Base-by-base conservation (phyloP, 768 basidiomycete species). In the Saitozyma sp. region DNA sequence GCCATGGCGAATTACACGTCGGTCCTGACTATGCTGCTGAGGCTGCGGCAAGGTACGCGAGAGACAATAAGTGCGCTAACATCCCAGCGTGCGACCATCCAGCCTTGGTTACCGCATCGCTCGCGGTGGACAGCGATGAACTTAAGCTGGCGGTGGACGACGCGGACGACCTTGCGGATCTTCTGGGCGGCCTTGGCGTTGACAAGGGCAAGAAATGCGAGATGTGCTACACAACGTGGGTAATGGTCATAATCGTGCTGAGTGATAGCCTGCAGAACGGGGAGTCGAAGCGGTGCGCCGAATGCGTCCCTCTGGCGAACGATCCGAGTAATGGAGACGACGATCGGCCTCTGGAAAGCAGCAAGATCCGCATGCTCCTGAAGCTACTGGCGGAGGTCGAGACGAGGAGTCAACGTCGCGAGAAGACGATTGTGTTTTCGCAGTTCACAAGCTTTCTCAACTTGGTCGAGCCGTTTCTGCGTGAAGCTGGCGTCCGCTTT, bases 371-470 rank as follows among this genome's bases (percentile, higher is more conserved):
- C 40, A 92, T 89, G 84, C 84, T 91, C 45, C 69, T 96, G 53
- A 84, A 88, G 70, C 78, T 97, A 9, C 81, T 99, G 48, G 69
- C 81, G 10, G 83, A 86, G 16, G 86, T 92, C 56, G 84, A 87
- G 14, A 80, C 83, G 53, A 85, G 56, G 83, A 85, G 10, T 79
- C 84, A 13, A 77, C 83, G 14, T 79, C 64, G 65, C 62, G 92
- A 96, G 75, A 99, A 97, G 84, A 95, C 93, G 0, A 98, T 98
- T 66, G 87, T 99, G 19, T 98, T 97, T 76, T 93, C 91, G 0
- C 94, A 96, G 68, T 83, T 82, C 68, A 97, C 95, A 0, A 84
- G 56, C 87, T 82, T 84, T 89, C 81, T 99, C 64, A 87, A 94
- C 77, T 75, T 97, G 59, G 83, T 96, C 50, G 86, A 94, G 79